phyloP scores from a whole-genome alignment of 1,284 basidiomycete species.

The Ustilago nuda region DNA sequence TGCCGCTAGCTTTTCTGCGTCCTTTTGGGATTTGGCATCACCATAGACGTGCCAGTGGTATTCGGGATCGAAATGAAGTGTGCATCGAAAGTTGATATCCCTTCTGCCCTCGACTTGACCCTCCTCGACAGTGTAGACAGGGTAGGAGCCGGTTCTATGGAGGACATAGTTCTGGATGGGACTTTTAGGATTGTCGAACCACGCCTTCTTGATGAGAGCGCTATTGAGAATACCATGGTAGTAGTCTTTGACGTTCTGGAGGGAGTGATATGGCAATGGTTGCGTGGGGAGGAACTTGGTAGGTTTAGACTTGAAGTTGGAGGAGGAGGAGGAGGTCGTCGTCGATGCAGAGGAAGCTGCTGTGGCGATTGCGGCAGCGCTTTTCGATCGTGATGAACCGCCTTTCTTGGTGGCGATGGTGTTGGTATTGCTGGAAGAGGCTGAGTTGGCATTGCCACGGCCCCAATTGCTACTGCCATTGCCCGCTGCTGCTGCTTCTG shows the following conservation, averaged over 20 bases:
- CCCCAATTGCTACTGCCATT: conserved; percentile 24
- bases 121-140: conserved; percentile 47
- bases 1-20: conserved; percentile 79
- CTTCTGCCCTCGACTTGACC: conserved; percentile 54
- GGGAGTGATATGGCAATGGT: conserved; percentile 37
- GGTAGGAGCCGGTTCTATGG: conserved; percentile 43
- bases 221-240: conserved; percentile 47
- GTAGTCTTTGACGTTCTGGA: conserved; percentile 50
- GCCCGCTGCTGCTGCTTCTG: conserved; percentile 12
- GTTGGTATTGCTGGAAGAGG: conserved; percentile 4
- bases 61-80: conserved; percentile 46
- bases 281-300: conserved; percentile 53
- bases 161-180: conserved; percentile 57
- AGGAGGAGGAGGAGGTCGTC: conserved; percentile 8
- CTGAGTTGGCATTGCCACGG: conserved; percentile 18
- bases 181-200: conserved; percentile 63
- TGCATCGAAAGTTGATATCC: conserved; percentile 54
- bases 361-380: conserved; percentile 4
- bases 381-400: conserved; percentile 15
- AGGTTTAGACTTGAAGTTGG: conserved; percentile 36
- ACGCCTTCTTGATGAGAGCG: conserved; percentile 50
- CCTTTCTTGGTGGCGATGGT: conserved; percentile 11
- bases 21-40: conserved; percentile 78
- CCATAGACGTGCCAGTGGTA: conserved; percentile 71
- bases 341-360: conserved; percentile 8